These are phyloP conservation scores for Geotrichum klebahnii DNA, from an alignment of 1,139 yeast species.

Conservation along the genomic window DNA sequence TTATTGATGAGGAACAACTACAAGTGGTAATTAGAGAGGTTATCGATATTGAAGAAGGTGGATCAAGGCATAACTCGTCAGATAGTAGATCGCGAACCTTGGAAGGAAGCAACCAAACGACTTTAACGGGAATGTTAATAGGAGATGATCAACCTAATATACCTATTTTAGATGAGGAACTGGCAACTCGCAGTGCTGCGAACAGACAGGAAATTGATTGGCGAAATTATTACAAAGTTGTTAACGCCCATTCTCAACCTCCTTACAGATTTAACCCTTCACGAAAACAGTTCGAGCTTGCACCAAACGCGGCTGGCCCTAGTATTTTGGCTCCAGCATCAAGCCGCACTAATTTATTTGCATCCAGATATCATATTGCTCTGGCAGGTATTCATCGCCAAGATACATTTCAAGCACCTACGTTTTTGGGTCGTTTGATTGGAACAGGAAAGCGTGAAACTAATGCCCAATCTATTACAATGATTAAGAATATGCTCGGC, in stretches of 20 bases:
- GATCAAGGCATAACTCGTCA: not conserved
- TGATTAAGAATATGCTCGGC: slow-evolving; percentile 79
- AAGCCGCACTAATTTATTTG: slow-evolving; percentile 38
- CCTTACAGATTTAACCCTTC: slow-evolving; percentile 57
- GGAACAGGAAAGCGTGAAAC: slow-evolving; percentile 25
- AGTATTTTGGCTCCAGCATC: slow-evolving; percentile 38
- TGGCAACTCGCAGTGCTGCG: not conserved
- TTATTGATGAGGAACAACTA: slow-evolving; percentile 72
- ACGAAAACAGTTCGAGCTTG: slow-evolving; percentile 59
- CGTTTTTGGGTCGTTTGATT: slow-evolving; percentile 30
- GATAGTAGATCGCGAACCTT: too few species aligned
- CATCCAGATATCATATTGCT: slow-evolving; percentile 55
- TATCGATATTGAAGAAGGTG: slow-evolving; percentile 25
- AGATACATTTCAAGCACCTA: slow-evolving; percentile 57
- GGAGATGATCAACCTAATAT: not conserved
- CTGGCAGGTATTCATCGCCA: slow-evolving; percentile 71
- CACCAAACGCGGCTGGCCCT: slow-evolving; percentile 30
- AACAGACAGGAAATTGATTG: slow-evolving; percentile 45
- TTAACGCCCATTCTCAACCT: slow-evolving; percentile 66
- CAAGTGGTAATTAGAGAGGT: slow-evolving; percentile 58
- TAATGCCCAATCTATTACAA: slow-evolving; percentile 55
- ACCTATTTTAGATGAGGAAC: not conserved
- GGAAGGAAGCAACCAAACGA: not conserved
- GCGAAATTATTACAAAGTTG: slow-evolving; percentile 66
- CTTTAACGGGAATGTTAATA: not conserved